Evolutionary conservation across 352 stramenopile genomes (phyloP).

Genomic region (Pythium monospermum): DNA sequence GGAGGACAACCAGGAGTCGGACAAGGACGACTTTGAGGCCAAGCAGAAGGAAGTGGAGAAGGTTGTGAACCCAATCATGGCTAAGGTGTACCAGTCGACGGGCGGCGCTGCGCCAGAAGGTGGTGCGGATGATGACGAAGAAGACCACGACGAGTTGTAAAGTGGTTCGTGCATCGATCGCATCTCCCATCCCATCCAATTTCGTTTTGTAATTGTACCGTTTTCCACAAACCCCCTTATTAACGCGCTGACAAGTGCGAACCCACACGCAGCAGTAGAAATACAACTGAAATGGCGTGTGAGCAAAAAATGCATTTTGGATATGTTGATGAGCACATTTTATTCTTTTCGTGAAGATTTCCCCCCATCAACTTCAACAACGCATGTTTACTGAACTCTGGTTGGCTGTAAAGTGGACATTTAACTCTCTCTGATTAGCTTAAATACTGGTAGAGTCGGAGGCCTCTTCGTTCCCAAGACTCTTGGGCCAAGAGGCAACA

Average conservation of each 20-base stretch:
- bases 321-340: too few relatives aligned
- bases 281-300: slow-evolving; percentile 2
- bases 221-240: neutral
- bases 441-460: too few relatives aligned
- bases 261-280: neutral
- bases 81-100: slow-evolving; percentile 93
- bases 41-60: slow-evolving; percentile 99
- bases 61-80: slow-evolving; percentile 98
- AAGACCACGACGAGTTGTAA: slow-evolving; percentile 96
- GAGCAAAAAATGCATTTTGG: neutral
- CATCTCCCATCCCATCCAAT: slow-evolving; percentile 2
- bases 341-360: too few relatives aligned
- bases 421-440: too few relatives aligned
- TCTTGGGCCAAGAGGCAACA: too few relatives aligned
- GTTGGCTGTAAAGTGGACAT: too few relatives aligned
- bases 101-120: slow-evolving; percentile 57
- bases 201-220: slow-evolving; percentile 19
- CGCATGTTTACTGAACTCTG: neutral
- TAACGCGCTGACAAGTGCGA: neutral
- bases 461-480: too few relatives aligned
- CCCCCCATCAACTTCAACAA: too few relatives aligned
- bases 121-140: slow-evolving; percentile 82
- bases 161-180: slow-evolving; percentile 7
- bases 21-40: slow-evolving; percentile 96
- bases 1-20: slow-evolving; percentile 97